phyloP scores from a whole-genome alignment of 345 rosid species.

The Eucalyptus lansdowneana region DNA sequence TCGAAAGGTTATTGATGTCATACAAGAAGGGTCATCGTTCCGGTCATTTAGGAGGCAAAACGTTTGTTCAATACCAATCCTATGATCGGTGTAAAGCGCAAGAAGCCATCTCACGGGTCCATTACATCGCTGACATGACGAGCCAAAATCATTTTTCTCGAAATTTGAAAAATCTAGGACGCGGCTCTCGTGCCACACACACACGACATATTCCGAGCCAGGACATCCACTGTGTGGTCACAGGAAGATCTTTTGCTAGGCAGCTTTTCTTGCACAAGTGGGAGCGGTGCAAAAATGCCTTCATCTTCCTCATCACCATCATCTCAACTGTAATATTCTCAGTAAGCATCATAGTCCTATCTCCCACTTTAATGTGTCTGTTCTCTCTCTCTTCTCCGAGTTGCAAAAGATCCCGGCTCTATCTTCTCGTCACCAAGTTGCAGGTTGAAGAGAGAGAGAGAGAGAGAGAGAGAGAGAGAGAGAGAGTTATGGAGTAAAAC shows the following conservation, averaged over 20 bases:
- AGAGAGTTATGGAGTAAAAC: background rate
- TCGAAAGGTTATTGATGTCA: background rate
- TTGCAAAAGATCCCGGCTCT: background rate
- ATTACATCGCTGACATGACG: background rate
- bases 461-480: background rate
- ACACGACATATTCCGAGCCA: background rate
- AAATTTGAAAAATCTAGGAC: background rate
- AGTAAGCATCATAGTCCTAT: background rate
- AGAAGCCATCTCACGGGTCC: background rate
- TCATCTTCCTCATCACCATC: background rate
- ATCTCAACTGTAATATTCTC: background rate
- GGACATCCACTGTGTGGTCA: background rate
- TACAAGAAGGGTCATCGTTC: background rate
- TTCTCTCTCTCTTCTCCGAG: background rate
- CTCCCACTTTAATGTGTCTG: background rate
- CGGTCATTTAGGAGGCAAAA: background rate
- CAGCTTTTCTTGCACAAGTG: background rate
- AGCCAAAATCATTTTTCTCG: background rate
- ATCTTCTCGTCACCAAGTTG: background rate
- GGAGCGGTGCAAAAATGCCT: background rate
- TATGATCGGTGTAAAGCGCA: background rate
- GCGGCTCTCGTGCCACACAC: background rate
- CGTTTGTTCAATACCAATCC: background rate
- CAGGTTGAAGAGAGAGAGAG: background rate
- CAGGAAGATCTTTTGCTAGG: background rate